Percentiles rank a stretch among this genome's conserved stretches.
Evolutionary conservation across 225 moss, liverwort and hornwort species (phyloP).

Genomic region (Neckera pumila): DNA sequence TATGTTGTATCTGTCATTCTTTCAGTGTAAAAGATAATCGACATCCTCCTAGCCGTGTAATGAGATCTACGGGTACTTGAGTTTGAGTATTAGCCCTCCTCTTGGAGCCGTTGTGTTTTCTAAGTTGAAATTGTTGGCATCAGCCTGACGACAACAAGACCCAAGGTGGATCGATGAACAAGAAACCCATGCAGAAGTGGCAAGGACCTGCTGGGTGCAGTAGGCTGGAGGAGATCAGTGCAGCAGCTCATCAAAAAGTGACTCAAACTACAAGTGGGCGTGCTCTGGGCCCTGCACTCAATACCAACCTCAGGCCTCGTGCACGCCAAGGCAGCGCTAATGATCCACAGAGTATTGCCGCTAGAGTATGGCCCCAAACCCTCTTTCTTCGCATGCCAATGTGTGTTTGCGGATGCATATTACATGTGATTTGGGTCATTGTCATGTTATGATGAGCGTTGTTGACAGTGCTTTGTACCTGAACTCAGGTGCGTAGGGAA

Average conservation of each 20-base stretch:
- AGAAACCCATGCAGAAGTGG: conserved; percentile 30
- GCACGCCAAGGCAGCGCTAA: conserved; percentile 98
- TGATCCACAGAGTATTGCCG: conserved; percentile 96
- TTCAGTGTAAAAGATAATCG: not conserved
- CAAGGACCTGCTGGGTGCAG: conserved; percentile 18
- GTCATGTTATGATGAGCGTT: not conserved
- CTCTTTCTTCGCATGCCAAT: not conserved
- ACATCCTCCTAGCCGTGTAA: not conserved
- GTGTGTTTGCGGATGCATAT: not conserved
- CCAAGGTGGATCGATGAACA: conserved; percentile 14
- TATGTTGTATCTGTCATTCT: not conserved
- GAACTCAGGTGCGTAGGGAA: conserved; percentile 69
- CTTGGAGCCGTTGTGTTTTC: not conserved
- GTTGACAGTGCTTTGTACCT: not conserved
- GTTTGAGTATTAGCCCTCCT: not conserved
- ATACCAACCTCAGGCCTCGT: conserved; percentile 94
- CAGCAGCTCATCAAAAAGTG: conserved; percentile 35
- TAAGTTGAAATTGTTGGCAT: not conserved
- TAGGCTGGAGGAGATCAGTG: conserved; percentile 36
- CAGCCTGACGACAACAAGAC: conserved; percentile 25
- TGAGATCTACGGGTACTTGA: not conserved
- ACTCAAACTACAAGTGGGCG: conserved; percentile 46
- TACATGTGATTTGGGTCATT: not conserved
- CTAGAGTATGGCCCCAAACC: conserved; percentile 40
- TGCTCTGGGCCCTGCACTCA: conserved; percentile 84